Evolutionary conservation across 2,329 filamentous ascomycete species (phyloP), one percentile per base, ranked within the genome.

Genomic region (Reticulascus tulasneorum): DNA sequence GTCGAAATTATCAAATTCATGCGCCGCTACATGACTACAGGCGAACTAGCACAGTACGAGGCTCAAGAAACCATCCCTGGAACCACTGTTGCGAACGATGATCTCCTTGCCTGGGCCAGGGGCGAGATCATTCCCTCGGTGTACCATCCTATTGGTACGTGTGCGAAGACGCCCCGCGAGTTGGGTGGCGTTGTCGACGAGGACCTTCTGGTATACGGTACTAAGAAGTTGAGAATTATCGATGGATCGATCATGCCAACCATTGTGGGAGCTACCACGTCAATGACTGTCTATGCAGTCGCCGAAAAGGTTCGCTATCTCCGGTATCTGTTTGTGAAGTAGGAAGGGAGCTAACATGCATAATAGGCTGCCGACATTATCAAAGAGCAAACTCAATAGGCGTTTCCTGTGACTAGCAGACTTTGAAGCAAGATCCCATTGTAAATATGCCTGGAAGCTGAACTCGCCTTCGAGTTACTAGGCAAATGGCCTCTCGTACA

Each of bases 171-270:
- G 49, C 48, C 52, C 2, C 43, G 46, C 16, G 42, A 55, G 33
- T 43, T 39, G 21, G 56, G 55, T 3, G 56, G 55, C 6, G 49
- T 53, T 5, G 52, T 59, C 0, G 50, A 54, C 23, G 48, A 52
- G 38, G 40, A 49, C 2, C 20, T 59, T 30, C 15, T 40, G 25
- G 55, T 58, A n/a, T 49, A 56, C 16, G 55, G 55, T 0, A 49
- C 47, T 5, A 48, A 50, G 34, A 48, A 44, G 36, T 40, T 50
- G 1, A 41, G 45, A 11, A 30, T 50, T 9, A 29, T 48, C 15
- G 47, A 50, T 31, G 47, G 38, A 18, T 44, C 38, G 10, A 46
- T 48, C 37, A 48, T 48, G 44, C 47, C 47, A 4, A 47, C 44
- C 9, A 40, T 40, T 1, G 39, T 47, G 0, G 48, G 46, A 11